A percentile compares a stretch with the other conserved stretches of the same genome.
Conservation (phyloP, 2,329 filamentous ascomycete species). For the Alternaria angustiovoidea region DNA sequence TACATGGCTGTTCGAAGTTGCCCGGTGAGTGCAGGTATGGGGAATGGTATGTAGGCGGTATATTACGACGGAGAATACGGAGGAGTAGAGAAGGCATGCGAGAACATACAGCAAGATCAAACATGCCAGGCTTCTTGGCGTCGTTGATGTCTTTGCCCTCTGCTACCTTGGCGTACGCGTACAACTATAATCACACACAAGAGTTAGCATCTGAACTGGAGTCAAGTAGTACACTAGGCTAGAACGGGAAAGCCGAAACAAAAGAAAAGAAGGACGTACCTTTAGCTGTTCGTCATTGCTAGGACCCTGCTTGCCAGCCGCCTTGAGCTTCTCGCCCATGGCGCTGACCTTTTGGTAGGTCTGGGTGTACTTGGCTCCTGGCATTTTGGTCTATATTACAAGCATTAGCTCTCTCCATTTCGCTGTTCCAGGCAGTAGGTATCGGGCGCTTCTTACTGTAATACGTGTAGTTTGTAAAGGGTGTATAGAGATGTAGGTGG, state of each 20-base stretch:
- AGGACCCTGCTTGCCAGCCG: conserved; percentile 34
- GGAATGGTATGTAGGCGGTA: not conserved
- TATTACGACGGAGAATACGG: not conserved
- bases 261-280: conserved; percentile 38
- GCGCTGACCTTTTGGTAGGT: conserved; percentile 42
- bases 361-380: conserved; percentile 42
- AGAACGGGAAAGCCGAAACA: not conserved
- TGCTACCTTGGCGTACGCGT: conserved; percentile 58
- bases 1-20: not conserved
- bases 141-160: conserved; percentile 51
- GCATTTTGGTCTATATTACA: conserved; percentile 26
- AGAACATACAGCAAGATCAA: conserved; percentile 70
- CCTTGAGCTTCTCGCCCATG: conserved; percentile 44
- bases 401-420: not conserved
- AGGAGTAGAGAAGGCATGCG: not conserved
- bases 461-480: not conserved
- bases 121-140: conserved; percentile 67
- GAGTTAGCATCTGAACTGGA: not conserved
- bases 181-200: conserved; percentile 53
- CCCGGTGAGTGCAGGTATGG: not conserved
- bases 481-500: not conserved
- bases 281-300: conserved; percentile 59
- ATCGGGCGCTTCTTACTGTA: not conserved
- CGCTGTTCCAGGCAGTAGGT: not conserved
- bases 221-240: not conserved